These are phyloP conservation scores for Sisymbrium altissimum DNA, from an alignment of 345 rosid species.

Conservation along the genomic window DNA sequence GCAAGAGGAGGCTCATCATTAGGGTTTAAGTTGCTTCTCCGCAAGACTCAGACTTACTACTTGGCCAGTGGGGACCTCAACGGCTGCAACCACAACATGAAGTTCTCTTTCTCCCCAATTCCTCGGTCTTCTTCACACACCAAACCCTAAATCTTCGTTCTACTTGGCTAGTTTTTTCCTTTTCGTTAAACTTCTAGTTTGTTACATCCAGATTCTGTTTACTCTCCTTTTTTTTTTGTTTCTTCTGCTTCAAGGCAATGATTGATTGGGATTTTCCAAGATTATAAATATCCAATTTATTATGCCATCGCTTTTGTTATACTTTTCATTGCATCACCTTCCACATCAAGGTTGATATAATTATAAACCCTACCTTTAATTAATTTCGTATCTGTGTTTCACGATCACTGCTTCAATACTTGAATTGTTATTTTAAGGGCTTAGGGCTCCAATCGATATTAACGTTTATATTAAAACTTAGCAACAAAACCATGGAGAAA, in stretches of 20 bases:
- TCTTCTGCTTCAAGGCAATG: not conserved
- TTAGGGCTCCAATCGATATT: too few species aligned
- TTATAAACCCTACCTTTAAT: too few species aligned
- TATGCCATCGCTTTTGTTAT: too few species aligned
- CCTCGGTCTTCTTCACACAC: not conserved
- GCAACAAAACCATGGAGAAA: too few species aligned
- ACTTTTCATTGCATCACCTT: too few species aligned
- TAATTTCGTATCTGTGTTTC: too few species aligned
- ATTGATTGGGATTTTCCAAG: not conserved
- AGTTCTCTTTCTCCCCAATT: constrained; percentile 4
- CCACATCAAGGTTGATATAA: too few species aligned
- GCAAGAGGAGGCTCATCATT: not conserved
- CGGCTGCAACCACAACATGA: constrained; percentile 15
- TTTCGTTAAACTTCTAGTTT: not conserved
- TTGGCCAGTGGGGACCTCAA: not conserved
- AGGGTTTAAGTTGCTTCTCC: constrained; percentile 21
- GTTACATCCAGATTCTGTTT: not conserved
- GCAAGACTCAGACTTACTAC: constrained; percentile 4
- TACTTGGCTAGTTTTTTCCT: not conserved
- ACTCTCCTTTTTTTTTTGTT: not conserved
- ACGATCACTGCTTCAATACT: too few species aligned
- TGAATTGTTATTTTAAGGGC: too few species aligned
- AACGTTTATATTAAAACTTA: too few species aligned
- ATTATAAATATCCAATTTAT: not conserved
- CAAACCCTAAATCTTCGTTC: not conserved